phyloP scores from a whole-genome alignment of 148 eudicot species.

The Vaccinium darrowii region DNA sequence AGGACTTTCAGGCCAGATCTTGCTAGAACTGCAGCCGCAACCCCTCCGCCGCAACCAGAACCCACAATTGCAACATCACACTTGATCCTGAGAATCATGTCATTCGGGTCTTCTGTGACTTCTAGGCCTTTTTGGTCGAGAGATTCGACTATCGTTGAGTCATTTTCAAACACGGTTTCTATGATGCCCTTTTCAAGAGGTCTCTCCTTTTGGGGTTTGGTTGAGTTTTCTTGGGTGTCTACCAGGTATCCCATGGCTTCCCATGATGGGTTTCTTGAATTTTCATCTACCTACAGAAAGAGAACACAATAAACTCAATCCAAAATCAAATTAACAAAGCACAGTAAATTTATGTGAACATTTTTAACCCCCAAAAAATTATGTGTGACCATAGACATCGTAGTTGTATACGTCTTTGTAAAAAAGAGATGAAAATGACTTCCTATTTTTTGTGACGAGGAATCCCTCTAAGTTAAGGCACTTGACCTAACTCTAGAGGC shows the following conservation, averaged over 20 bases:
- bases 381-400: too few relatives aligned
- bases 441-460: not conserved
- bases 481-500: not conserved
- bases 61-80: constrained; percentile 86
- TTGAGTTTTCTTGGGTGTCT: constrained; percentile 30
- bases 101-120: constrained; percentile 40
- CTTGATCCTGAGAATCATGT: constrained; percentile 34
- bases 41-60: constrained; percentile 92
- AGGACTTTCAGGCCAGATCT: constrained; percentile 62
- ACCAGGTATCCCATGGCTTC: constrained; percentile 74
- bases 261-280: constrained; percentile 62
- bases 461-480: not conserved
- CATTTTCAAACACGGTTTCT: constrained; percentile 46
- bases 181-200: constrained; percentile 78
- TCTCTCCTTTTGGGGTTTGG: constrained; percentile 35
- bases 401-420: too few relatives aligned
- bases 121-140: constrained; percentile 56
- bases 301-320: not conserved
- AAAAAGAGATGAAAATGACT: too few relatives aligned
- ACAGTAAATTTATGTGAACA: not conserved
- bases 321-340: not conserved
- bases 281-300: constrained; percentile 58
- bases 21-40: constrained; percentile 77
- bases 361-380: too few relatives aligned
- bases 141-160: constrained; percentile 47